Evolutionary conservation across 2,329 filamentous ascomycete species (phyloP).

Genomic region (Knufia fluminis): DNA sequence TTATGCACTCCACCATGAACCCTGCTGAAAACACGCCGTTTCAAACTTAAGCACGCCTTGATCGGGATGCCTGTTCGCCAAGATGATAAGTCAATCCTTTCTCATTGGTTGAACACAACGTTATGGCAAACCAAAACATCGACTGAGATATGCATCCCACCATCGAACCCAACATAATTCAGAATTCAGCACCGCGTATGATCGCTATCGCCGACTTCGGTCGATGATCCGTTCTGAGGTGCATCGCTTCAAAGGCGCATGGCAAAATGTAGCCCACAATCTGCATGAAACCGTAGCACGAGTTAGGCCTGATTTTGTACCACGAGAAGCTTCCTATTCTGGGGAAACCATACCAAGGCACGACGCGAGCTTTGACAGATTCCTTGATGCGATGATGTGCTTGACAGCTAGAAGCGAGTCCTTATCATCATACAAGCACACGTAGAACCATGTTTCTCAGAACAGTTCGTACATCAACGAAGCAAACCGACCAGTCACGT

Average conservation of each 20-base stretch:
- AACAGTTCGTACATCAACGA: not conserved
- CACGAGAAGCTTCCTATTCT: not conserved
- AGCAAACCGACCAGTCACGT: not conserved
- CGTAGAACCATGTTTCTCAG: not conserved
- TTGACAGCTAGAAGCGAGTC: not conserved
- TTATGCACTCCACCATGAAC: not conserved
- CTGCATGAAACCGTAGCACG: not conserved
- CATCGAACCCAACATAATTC: not conserved
- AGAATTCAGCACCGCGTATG: not conserved
- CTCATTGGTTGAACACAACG: conserved; percentile 5
- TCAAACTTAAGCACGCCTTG: not conserved
- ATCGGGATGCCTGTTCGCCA: not conserved
- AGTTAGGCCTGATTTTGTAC: not conserved
- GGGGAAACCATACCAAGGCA: no score
- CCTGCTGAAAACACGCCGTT: not conserved
- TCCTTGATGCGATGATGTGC: not conserved
- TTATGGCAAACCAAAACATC: conserved; percentile 8
- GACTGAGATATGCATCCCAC: not conserved
- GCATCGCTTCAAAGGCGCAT: not conserved
- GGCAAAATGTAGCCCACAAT: not conserved
- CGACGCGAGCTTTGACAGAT: not conserved
- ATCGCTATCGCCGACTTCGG: conserved; percentile 7
- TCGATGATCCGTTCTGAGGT: not conserved
- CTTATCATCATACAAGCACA: conserved; percentile 4
- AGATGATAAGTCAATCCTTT: conserved; percentile 1